These are phyloP conservation scores for Naegleria lovaniensis DNA, from an alignment of 208 protist species.

Conservation along the genomic window DNA sequence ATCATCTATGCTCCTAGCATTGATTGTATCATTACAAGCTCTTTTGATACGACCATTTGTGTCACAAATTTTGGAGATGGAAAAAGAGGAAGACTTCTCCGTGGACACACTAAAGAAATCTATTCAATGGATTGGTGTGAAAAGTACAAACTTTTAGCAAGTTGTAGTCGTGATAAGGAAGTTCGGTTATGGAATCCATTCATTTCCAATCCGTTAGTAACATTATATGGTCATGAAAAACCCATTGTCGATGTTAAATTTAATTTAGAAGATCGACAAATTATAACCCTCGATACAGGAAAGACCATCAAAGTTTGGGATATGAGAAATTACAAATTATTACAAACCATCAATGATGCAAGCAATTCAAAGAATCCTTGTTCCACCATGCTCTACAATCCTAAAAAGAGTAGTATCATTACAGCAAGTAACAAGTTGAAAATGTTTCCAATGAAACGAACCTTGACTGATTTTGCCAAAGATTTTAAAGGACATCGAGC, in stretches of 20 bases:
- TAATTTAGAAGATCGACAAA: slow-evolving; percentile 31
- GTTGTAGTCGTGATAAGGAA: slow-evolving; percentile 29
- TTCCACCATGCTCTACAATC: slow-evolving; percentile 8
- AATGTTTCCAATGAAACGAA: slow-evolving; percentile 11
- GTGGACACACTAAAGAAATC: slow-evolving; percentile 34
- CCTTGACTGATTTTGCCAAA: background rate
- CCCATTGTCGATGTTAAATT: slow-evolving; percentile 39
- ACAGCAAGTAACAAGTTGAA: background rate
- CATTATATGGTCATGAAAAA: slow-evolving; percentile 28
- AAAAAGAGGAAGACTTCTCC: background rate
- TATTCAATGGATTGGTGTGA: slow-evolving; percentile 37
- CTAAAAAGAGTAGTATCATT: background rate
- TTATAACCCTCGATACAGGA: slow-evolving; percentile 30
- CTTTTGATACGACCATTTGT: background rate
- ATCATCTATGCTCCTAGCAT: background rate
- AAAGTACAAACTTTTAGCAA: slow-evolving; percentile 31
- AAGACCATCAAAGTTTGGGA: slow-evolving; percentile 43
- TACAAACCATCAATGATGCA: slow-evolving; percentile 35
- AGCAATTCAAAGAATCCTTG: background rate
- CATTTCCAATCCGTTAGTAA: slow-evolving; percentile 32
- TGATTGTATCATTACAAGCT: background rate
- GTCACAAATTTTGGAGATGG: background rate
- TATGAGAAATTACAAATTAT: slow-evolving; percentile 31
- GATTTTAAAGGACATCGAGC: slow-evolving; percentile 17
- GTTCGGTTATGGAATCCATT: slow-evolving; percentile 42